Evolutionary conservation across 768 basidiomycete genomes (phyloP), one percentile per base, ranked within the genome.

Genomic region (Tulasnella sp.): DNA sequence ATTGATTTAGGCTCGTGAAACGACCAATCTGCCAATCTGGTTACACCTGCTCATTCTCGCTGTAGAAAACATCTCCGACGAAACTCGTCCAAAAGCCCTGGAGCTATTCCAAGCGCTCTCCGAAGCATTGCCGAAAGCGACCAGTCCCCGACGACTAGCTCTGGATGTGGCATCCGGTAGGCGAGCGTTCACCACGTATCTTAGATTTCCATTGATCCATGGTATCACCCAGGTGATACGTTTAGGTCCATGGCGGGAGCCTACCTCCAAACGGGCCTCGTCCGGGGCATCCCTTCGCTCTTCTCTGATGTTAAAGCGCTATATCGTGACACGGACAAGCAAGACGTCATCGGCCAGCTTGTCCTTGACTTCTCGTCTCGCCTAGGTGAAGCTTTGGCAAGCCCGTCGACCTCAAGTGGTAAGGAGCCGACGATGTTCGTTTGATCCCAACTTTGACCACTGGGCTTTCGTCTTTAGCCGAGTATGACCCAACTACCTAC

Each of bases 221-320:
- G n/a, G 0, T 11, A 61, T 78, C 1, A 32, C 48, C n/a, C 81
- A 89, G 92, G 90, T 29, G 90, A 91, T 26, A 85, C 88, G 29
- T 99, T 99, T 86, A 88, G 85, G 74, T 84, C 86, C 40, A 86
- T 92, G 15, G 89, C 89, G 7, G 86, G 87, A 77, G 84, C 87
- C 5, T 98, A 99, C 83, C 84, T 99, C 70, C 82, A 87, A 7
- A 86, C 87, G 5, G 92, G 89, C 11, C 86, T 99, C 16, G 87
- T 87, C 57, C 94, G 93, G 82, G 97, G 96, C 80, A 87, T 99
- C 51, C 98, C 98, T 2, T 98, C 95, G 2, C 86, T 99, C 2
- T 99, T 99, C 82, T 90, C 92, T 23, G 96, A 98, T 84, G 82
- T 99, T 83, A 99, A 98, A 83, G 86, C 91, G 0, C 88, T 99